These are phyloP conservation scores for Hypholoma fasciculare DNA, from an alignment of 768 basidiomycete genomes.

Conservation along the genomic window DNA sequence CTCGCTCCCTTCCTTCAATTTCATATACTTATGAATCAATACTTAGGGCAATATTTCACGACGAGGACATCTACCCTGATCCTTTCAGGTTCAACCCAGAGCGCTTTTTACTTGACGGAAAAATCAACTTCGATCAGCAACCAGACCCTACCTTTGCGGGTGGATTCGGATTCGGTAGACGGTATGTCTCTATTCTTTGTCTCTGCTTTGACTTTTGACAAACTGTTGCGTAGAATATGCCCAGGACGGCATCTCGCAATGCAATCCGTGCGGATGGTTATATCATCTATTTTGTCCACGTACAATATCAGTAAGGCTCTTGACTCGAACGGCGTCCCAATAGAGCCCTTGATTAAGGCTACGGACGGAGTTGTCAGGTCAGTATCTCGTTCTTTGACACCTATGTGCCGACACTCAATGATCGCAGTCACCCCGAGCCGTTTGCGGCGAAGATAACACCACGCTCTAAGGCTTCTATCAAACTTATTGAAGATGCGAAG, in stretches of 20 bases:
- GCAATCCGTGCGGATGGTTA: constrained; percentile 29
- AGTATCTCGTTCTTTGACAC: not conserved
- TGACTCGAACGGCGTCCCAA: constrained; percentile 26
- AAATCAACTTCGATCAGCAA: constrained; percentile 10
- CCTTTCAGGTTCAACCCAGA: constrained; percentile 56
- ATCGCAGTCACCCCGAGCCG: constrained; percentile 23
- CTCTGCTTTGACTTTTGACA: not conserved
- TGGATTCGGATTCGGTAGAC: constrained; percentile 34
- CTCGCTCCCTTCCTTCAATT: not conserved
- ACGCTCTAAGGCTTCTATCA: constrained; percentile 17
- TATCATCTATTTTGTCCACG: constrained; percentile 25
- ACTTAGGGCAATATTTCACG: constrained; percentile 44
- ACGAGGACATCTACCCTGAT: constrained; percentile 50
- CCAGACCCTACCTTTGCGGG: constrained; percentile 20
- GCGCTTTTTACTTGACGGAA: constrained; percentile 40
- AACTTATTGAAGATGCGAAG: constrained; percentile 17
- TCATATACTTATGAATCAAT: not conserved
- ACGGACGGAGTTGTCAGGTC: constrained; percentile 25
- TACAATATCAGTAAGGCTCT: constrained; percentile 31
- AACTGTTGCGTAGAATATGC: constrained; percentile 23
- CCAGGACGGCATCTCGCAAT: constrained; percentile 37
- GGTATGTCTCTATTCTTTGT: constrained; percentile 15
- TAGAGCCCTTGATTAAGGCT: constrained; percentile 20
- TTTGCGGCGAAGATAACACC: constrained; percentile 19
- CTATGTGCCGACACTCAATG: not conserved